Conservation (phyloP, 306 rosid species). For the Echinosophora koreensis region DNA sequence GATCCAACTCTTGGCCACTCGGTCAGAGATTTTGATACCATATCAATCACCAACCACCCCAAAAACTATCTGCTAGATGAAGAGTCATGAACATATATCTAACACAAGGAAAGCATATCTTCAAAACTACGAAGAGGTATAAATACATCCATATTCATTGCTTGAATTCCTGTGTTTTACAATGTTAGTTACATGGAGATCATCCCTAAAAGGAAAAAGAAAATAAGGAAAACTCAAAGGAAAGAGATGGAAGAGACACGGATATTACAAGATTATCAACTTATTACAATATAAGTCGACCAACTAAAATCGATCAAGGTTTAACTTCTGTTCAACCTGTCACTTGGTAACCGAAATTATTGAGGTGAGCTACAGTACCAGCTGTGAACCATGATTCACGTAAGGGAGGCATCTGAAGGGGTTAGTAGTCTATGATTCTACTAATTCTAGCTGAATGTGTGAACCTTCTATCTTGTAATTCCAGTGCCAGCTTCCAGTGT, state of each 20-base stretch:
- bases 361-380: slow-evolving; percentile 53
- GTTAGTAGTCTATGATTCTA: slow-evolving; percentile 57
- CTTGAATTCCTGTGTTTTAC: slow-evolving; percentile 35
- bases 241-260: slow-evolving; percentile 23
- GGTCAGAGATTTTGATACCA: background rate
- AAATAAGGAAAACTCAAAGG: background rate
- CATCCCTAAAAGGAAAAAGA: background rate
- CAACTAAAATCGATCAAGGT: slow-evolving; percentile 48
- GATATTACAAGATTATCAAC: slow-evolving; percentile 42
- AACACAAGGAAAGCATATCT: background rate
- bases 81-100: background rate
- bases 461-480: slow-evolving; percentile 71
- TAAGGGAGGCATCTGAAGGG: slow-evolving; percentile 46
- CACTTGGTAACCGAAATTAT: slow-evolving; percentile 43
- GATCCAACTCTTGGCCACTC: background rate
- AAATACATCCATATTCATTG: slow-evolving; percentile 44
- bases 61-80: background rate
- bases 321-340: slow-evolving; percentile 79
- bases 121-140: slow-evolving; percentile 1
- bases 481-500: slow-evolving; percentile 93
- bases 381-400: slow-evolving; percentile 91
- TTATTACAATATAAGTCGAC: slow-evolving; percentile 27
- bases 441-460: slow-evolving; percentile 71
- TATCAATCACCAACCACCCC: background rate
- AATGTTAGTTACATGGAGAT: slow-evolving; percentile 50